Conservation (phyloP, 192 early-diverging fungal species). For the Endogone sp. region DNA sequence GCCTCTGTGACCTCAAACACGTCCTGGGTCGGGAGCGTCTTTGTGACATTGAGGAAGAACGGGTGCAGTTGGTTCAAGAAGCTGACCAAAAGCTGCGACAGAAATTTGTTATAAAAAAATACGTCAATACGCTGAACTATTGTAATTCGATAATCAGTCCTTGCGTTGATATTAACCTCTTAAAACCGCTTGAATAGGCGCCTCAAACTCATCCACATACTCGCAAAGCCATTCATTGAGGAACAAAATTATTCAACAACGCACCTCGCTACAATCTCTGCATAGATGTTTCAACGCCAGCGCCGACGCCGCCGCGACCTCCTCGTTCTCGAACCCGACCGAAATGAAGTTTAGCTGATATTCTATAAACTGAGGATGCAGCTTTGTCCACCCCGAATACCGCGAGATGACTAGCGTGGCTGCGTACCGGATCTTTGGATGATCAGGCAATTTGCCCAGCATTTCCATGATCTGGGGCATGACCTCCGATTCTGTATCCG, state of each 20-base stretch:
- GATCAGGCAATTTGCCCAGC: constrained; percentile 77
- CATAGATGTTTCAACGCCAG: constrained; percentile 86
- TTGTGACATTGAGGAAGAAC: constrained; percentile 76
- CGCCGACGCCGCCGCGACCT: constrained; percentile 81
- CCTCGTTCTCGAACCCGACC: constrained; percentile 83
- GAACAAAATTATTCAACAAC: constrained; percentile 4
- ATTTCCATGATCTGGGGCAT: constrained; percentile 92
- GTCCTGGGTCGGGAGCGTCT: constrained; percentile 66
- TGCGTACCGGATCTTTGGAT: constrained; percentile 94
- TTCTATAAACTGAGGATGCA: constrained; percentile 85
- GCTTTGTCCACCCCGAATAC: constrained; percentile 89
- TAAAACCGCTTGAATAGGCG: no score
- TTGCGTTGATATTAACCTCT: not conserved
- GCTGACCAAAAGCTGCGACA: constrained; percentile 61
- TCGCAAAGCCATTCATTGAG: not conserved
- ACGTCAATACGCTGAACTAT: no score
- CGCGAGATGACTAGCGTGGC: constrained; percentile 94
- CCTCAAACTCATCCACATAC: not conserved
- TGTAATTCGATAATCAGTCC: not conserved
- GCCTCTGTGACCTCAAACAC: constrained; percentile 80
- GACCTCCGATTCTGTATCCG: constrained; percentile 63
- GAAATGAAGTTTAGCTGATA: constrained; percentile 92
- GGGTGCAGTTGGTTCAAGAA: constrained; percentile 76
- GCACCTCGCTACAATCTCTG: constrained; percentile 84
- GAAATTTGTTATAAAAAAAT: constrained; percentile 1